phyloP scores from a whole-genome alignment of 139 green algal species.

The Yamagishiella unicocca region DNA sequence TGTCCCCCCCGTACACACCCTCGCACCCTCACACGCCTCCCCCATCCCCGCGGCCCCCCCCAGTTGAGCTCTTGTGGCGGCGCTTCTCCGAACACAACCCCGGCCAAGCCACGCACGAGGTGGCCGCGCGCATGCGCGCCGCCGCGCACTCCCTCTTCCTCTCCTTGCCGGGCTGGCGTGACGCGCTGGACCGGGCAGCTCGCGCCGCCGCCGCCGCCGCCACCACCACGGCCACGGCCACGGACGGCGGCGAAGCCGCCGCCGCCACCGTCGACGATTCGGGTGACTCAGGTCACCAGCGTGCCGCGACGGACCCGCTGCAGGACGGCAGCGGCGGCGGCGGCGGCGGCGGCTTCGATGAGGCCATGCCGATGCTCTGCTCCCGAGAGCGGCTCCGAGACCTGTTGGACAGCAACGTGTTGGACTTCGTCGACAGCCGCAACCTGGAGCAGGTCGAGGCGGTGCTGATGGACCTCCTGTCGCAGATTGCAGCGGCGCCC shows the following conservation, averaged over 20 bases:
- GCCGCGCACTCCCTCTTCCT: conserved; percentile 19
- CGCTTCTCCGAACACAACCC: background rate
- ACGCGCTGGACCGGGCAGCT: background rate
- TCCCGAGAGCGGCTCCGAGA: conserved; percentile 10
- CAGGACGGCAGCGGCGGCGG: background rate
- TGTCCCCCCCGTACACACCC: no score
- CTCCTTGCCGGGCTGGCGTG: conserved; percentile 15
- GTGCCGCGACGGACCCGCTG: no score
- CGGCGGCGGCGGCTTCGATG: background rate
- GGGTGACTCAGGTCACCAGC: no score
- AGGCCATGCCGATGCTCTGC: conserved; percentile 10
- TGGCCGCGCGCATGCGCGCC: background rate
- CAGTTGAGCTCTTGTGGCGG: conserved; percentile 33
- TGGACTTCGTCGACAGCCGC: conserved; percentile 19
- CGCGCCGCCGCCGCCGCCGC: background rate
- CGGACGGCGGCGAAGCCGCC: background rate
- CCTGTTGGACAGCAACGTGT: conserved; percentile 21
- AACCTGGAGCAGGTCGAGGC: conserved; percentile 32
- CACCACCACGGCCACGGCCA: background rate
- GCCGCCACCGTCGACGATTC: no score
- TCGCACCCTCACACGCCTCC: background rate
- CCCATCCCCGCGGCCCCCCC: background rate
- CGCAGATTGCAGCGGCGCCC: background rate
- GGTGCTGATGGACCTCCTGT: conserved; percentile 4
- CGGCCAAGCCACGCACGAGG: background rate